These are phyloP conservation scores for Histomonas meleagridis DNA, from an alignment of 208 protist species.

Conservation along the genomic window DNA sequence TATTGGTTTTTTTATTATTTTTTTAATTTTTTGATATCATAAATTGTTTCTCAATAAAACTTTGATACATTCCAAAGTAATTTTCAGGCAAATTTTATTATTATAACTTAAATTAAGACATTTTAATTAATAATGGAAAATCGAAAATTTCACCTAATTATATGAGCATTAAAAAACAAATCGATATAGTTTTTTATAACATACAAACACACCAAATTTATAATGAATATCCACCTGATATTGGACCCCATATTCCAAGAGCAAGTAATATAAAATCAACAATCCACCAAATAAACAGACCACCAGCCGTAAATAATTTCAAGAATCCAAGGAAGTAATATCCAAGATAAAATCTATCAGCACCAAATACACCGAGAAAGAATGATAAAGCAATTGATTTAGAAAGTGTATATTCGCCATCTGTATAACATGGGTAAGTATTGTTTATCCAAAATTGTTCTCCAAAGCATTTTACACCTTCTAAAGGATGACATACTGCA, in stretches of 20 bases:
- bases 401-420: not conserved
- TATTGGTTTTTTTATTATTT: too few relatives aligned
- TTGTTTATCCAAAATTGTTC: slow-evolving; percentile 27
- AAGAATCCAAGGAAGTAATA: slow-evolving; percentile 28
- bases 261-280: not conserved
- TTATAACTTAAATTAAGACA: too few relatives aligned
- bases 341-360: slow-evolving; percentile 9
- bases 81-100: too few relatives aligned
- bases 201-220: not conserved
- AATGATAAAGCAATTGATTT: not conserved
- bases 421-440: not conserved
- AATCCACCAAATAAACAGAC: not conserved
- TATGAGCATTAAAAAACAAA: too few relatives aligned
- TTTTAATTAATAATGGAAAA: too few relatives aligned
- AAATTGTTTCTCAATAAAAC: too few relatives aligned
- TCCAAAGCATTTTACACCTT: slow-evolving; percentile 24
- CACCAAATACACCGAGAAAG: not conserved
- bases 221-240: not conserved
- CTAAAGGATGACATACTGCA: slow-evolving; percentile 13
- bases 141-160: too few relatives aligned
- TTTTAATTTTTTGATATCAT: too few relatives aligned
- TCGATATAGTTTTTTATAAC: too few relatives aligned
- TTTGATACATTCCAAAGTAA: too few relatives aligned
- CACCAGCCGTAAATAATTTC: not conserved
- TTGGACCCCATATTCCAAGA: not conserved